Evolutionary conservation across 257 asterid species (phyloP).

Genomic region (Euphrasia confusa): DNA sequence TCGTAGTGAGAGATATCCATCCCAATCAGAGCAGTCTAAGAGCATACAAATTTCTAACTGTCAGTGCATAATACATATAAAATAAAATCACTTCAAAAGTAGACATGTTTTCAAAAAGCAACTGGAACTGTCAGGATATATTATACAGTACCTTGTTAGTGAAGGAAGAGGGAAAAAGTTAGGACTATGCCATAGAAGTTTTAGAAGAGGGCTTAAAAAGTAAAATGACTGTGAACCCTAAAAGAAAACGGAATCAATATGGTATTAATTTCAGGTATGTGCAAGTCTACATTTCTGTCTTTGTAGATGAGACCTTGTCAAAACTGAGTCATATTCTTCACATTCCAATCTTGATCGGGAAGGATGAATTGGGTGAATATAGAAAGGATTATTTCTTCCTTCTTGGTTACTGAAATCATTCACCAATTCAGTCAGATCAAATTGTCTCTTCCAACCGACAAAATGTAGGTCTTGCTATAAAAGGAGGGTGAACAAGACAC

Average conservation of each 20-base stretch:
- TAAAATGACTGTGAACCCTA: not conserved
- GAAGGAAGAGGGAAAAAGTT: not conserved
- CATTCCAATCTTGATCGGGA: not conserved
- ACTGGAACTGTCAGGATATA: slow-evolving; percentile 1
- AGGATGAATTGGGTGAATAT: not conserved
- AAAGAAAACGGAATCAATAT: not conserved
- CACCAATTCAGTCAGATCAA: not conserved
- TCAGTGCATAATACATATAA: slow-evolving; percentile 19
- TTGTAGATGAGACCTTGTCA: not conserved
- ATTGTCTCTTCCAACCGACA: not conserved
- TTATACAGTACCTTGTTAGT: not conserved
- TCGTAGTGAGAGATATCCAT: slow-evolving; percentile 63
- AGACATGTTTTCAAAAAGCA: not conserved
- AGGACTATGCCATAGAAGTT: not conserved
- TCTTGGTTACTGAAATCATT: not conserved
- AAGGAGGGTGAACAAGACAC: not conserved
- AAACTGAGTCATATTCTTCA: not conserved
- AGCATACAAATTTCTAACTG: slow-evolving; percentile 25
- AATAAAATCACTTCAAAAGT: slow-evolving; percentile 10
- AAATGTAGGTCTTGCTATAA: not conserved
- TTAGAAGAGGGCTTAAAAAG: not conserved
- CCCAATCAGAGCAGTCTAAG: slow-evolving; percentile 66
- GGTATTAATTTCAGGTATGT: too few species aligned
- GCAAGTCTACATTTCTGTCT: not conserved
- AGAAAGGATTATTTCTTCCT: not conserved